phyloP scores from a whole-genome alignment of 2,329 filamentous ascomycete species.

The Pseudopyricularia cyperi region DNA sequence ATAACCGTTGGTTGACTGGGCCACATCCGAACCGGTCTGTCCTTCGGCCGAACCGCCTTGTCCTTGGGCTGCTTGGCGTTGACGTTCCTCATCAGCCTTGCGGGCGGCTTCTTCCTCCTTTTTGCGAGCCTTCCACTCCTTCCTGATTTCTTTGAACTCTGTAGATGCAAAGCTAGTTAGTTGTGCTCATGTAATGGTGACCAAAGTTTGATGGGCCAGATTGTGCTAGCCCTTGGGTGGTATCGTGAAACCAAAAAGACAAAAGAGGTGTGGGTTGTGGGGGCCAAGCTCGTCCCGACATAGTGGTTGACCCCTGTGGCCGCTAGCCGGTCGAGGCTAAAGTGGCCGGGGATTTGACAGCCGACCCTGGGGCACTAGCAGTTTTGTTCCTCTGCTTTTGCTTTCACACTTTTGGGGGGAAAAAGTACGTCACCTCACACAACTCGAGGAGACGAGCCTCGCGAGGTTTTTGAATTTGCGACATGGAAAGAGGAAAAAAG shows the following conservation, averaged over 20 bases:
- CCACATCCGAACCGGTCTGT: conserved; percentile 32
- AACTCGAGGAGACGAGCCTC: too few species aligned
- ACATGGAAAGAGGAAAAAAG: not conserved
- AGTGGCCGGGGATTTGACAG: not conserved
- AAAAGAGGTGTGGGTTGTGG: not conserved
- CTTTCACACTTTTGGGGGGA: too few species aligned
- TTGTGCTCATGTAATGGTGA: too few species aligned
- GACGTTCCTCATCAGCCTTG: conserved; percentile 83
- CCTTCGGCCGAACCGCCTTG: conserved; percentile 36
- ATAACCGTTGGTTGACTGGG: conserved; percentile 43
- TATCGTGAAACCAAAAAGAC: too few species aligned
- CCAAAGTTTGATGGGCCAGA: too few species aligned
- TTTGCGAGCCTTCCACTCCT: conserved; percentile 98
- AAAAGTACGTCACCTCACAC: too few species aligned
- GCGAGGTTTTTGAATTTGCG: too few species aligned
- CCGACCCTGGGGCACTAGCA: not conserved
- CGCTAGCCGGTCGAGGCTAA: not conserved
- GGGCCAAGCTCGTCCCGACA: conserved; percentile 10
- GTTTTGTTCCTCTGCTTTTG: too few species aligned
- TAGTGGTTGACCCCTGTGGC: conserved; percentile 26
- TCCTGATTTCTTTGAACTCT: conserved; percentile 99
- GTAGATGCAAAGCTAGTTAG: conserved; percentile 6
- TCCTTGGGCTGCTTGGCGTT: conserved; percentile 35
- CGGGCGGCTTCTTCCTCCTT: conserved; percentile 92
- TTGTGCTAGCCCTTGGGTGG: too few species aligned